These are phyloP conservation scores for Trichoderma sp. DNA, from an alignment of 2,329 filamentous ascomycete species.

Conservation along the genomic window DNA sequence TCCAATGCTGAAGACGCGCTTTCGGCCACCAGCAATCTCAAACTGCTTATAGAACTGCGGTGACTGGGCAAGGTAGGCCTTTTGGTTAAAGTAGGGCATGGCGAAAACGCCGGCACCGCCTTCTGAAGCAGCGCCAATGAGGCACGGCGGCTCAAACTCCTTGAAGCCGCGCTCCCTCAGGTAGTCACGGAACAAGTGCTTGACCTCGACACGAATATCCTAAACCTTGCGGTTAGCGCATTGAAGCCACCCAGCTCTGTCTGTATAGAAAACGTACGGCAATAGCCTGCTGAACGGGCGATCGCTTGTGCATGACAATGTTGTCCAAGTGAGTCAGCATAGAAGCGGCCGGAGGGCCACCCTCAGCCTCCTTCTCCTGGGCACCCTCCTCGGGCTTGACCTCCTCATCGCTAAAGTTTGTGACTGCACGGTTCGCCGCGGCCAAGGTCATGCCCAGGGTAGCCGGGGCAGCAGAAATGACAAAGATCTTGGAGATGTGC, in stretches of 20 bases:
- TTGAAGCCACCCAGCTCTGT: neutral
- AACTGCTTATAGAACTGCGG: slow-evolving; percentile 89
- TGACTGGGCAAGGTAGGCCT: slow-evolving; percentile 76
- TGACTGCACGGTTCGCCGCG: slow-evolving; percentile 53
- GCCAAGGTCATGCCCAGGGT: slow-evolving; percentile 58
- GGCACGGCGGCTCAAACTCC: slow-evolving; percentile 83
- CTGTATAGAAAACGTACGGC: slow-evolving; percentile 53
- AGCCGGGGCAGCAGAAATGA: slow-evolving; percentile 64
- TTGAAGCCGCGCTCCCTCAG: slow-evolving; percentile 72
- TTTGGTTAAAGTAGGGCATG: slow-evolving; percentile 83
- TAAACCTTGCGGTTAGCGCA: slow-evolving; percentile 27
- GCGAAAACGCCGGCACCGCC: slow-evolving; percentile 91
- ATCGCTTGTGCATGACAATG: slow-evolving; percentile 86
- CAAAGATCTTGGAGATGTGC: slow-evolving; percentile 81
- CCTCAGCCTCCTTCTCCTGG: slow-evolving; percentile 41
- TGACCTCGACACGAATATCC: slow-evolving; percentile 51
- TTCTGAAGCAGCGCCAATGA: slow-evolving; percentile 88
- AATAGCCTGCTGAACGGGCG: slow-evolving; percentile 87
- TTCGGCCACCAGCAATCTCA: slow-evolving; percentile 74
- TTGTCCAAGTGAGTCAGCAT: slow-evolving; percentile 88
- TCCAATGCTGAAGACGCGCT: slow-evolving; percentile 75
- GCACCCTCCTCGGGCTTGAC: slow-evolving; percentile 33
- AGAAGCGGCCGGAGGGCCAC: slow-evolving; percentile 57
- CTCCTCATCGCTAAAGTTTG: slow-evolving; percentile 60
- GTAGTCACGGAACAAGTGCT: slow-evolving; percentile 74